Percentiles rank a stretch among this genome's conserved stretches.
Conservation (phyloP, 78 protist species). For the Chrysochromulina parva region DNA sequence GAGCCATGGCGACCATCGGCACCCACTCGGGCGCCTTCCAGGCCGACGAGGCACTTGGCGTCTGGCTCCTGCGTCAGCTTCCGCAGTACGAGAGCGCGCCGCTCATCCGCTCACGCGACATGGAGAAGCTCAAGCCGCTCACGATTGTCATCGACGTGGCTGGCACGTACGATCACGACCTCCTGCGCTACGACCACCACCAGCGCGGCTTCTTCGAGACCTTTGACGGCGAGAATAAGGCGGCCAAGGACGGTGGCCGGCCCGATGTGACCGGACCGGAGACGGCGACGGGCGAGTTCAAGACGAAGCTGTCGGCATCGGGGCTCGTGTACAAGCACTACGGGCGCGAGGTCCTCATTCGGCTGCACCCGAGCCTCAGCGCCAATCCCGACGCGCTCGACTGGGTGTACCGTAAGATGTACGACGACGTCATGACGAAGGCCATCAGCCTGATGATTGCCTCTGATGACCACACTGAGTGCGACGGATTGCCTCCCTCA, state of each 20-base stretch:
- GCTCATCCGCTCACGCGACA: constrained; percentile 79
- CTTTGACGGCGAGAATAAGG: background rate
- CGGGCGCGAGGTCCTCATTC: constrained; percentile 72
- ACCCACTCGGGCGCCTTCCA: constrained; percentile 70
- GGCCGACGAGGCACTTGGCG: constrained; percentile 89
- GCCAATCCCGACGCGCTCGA: constrained; percentile 28
- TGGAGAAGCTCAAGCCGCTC: constrained; percentile 35
- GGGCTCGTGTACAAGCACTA: constrained; percentile 66
- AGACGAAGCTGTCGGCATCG: constrained; percentile 40
- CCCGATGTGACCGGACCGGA: background rate
- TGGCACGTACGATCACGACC: constrained; percentile 65
- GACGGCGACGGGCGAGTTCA: background rate
- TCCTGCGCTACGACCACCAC: constrained; percentile 45
- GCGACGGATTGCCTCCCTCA: too few species aligned
- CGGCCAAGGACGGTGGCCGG: background rate
- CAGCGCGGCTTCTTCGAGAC: constrained; percentile 80
- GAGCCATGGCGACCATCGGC: constrained; percentile 8
- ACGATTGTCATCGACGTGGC: constrained; percentile 87
- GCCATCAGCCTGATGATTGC: too few species aligned
- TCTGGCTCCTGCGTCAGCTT: constrained; percentile 65
- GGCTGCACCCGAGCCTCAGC: background rate
- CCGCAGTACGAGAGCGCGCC: constrained; percentile 13
- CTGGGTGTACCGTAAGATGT: constrained; percentile 52
- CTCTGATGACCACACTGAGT: too few species aligned
- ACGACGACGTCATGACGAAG: background rate